Percentiles rank a stretch among this genome's conserved stretches.
Conservation (phyloP, 176 grass and related monocot species). For the Lolium multiflorum region DNA sequence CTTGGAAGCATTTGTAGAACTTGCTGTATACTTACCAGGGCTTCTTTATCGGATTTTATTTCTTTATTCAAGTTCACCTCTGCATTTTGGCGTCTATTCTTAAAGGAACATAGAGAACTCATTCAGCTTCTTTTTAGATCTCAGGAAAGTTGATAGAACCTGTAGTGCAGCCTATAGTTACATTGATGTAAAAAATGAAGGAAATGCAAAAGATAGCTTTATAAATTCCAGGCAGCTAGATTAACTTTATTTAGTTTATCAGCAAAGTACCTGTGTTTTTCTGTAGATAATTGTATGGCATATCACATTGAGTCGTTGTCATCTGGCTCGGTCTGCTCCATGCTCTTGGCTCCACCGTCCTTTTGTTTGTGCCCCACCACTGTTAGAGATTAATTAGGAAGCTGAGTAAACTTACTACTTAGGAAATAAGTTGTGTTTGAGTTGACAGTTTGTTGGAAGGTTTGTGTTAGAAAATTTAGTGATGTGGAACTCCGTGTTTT, state of each 20-base stretch:
- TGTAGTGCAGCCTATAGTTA: background rate
- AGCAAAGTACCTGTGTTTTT: background rate
- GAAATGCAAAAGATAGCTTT: background rate
- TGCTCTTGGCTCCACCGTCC: background rate
- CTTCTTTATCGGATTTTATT: background rate
- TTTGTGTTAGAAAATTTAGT: background rate
- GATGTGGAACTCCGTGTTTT: background rate
- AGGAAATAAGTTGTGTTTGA: background rate
- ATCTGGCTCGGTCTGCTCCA: background rate
- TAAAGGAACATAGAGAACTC: slow-evolving; percentile 3
- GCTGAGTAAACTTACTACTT: background rate
- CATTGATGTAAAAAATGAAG: background rate
- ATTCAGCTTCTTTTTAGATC: background rate
- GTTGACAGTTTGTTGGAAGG: background rate
- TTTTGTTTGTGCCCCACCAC: background rate
- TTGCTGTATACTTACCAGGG: background rate
- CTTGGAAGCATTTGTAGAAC: slow-evolving; percentile 1
- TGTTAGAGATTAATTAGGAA: background rate
- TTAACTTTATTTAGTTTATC: background rate
- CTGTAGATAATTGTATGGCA: background rate
- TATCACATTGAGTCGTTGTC: background rate
- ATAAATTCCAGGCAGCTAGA: background rate
- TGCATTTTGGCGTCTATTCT: background rate
- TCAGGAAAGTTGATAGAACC: slow-evolving; percentile 10
- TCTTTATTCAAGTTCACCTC: background rate